Percentiles rank a stretch among this genome's conserved stretches.
Conservation (phyloP, 2,329 filamentous ascomycete genomes). For the Ophiostoma populinum region DNA sequence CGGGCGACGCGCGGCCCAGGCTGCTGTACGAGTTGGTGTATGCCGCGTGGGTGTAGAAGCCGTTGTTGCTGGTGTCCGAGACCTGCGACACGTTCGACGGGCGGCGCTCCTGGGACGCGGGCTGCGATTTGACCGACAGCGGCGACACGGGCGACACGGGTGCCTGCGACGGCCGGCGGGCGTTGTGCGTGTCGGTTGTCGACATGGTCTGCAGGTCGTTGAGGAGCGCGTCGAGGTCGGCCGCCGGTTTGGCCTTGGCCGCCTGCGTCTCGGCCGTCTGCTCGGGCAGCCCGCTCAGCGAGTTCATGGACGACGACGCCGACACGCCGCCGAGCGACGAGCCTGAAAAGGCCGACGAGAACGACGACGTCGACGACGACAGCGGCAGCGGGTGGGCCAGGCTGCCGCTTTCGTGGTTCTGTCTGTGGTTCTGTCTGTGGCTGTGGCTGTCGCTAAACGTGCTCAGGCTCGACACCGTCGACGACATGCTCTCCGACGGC, state of each 20-base stretch:
- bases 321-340: slow-evolving; percentile 3
- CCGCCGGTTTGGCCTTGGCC: slow-evolving; percentile 23
- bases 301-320: not conserved
- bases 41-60: not conserved
- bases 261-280: not conserved
- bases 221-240: slow-evolving; percentile 34
- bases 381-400: too few relatives aligned
- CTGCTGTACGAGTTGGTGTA: not conserved
- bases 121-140: too few relatives aligned
- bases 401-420: too few relatives aligned
- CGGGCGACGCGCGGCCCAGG: not conserved
- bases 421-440: too few relatives aligned
- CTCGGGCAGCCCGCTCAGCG: not conserved
- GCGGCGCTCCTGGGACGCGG: not conserved
- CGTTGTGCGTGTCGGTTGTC: slow-evolving; percentile 8
- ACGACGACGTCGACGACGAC: slow-evolving; percentile 39
- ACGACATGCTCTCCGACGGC: slow-evolving; percentile 46
- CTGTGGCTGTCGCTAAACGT: too few relatives aligned
- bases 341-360: slow-evolving; percentile 17
- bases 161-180: not conserved
- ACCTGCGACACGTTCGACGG: not conserved
- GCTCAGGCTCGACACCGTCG: slow-evolving; percentile 43
- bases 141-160: not conserved
- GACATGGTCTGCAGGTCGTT: slow-evolving; percentile 36
- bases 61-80: slow-evolving; percentile 21